Percentiles rank a stretch among this genome's conserved stretches.
Evolutionary conservation across 768 basidiomycete genomes (phyloP).

Genomic region (Kondoa malvinella): DNA sequence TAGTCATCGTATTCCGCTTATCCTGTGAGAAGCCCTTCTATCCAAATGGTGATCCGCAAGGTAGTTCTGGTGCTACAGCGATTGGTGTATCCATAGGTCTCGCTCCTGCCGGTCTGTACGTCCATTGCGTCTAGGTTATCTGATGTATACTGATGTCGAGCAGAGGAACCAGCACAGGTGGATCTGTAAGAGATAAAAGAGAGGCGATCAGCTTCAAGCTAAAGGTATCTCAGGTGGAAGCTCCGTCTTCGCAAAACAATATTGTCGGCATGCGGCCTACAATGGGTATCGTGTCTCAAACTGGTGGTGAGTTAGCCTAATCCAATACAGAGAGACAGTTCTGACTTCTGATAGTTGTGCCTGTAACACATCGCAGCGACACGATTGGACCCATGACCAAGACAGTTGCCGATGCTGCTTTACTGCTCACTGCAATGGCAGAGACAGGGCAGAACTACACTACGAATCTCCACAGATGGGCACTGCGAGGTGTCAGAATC

Average conservation of each 20-base stretch:
- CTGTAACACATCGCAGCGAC: background rate
- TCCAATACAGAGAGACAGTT: constrained; percentile 21
- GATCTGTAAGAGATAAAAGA: too few relatives aligned
- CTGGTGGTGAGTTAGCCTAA: constrained; percentile 32
- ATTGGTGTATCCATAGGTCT: constrained; percentile 24
- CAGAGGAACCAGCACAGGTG: constrained; percentile 37
- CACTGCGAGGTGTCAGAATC: background rate
- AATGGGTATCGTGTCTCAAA: constrained; percentile 44
- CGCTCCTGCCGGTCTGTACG: constrained; percentile 37
- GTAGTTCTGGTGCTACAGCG: background rate
- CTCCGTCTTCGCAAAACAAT: constrained; percentile 40
- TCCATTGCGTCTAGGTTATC: constrained; percentile 28
- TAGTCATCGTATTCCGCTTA: too few relatives aligned
- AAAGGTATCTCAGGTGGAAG: too few relatives aligned
- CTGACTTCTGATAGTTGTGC: constrained; percentile 45
- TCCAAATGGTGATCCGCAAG: constrained; percentile 4
- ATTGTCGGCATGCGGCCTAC: constrained; percentile 47
- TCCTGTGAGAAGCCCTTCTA: constrained; percentile 1
- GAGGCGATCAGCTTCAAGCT: too few relatives aligned
- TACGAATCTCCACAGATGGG: background rate
- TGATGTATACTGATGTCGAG: background rate
- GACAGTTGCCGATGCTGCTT: constrained; percentile 42
- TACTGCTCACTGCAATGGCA: constrained; percentile 44
- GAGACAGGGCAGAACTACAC: constrained; percentile 27
- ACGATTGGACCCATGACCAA: constrained; percentile 41